phyloP scores from a whole-genome alignment of 2,329 filamentous ascomycete genomes.

The Dactylella cylindrospora region DNA sequence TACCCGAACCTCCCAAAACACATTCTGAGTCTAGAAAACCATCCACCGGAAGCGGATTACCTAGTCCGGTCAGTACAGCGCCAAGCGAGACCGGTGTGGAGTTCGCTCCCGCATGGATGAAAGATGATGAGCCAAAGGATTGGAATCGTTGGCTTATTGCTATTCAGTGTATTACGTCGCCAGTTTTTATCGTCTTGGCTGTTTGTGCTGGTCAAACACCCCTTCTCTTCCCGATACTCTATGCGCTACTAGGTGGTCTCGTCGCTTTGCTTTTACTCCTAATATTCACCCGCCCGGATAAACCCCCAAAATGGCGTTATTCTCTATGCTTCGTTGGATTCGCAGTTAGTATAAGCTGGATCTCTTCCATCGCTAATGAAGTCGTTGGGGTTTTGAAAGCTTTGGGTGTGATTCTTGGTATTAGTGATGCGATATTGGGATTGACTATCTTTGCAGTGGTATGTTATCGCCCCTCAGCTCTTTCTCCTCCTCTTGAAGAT shows the following conservation, averaged over 20 bases:
- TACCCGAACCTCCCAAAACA: conserved; percentile 52
- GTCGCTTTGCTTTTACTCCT: conserved; percentile 68
- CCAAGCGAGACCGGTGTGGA: conserved; percentile 59
- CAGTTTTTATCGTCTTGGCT: conserved; percentile 76
- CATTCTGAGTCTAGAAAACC: conserved; percentile 19
- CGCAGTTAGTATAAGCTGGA: conserved; percentile 89
- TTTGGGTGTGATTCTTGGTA: conserved; percentile 84
- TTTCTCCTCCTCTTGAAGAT: background rate
- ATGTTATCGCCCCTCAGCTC: conserved; percentile 1
- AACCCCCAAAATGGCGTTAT: conserved; percentile 71
- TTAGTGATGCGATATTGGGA: conserved; percentile 91
- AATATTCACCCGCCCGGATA: conserved; percentile 66
- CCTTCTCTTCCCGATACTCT: conserved; percentile 62
- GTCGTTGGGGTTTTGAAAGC: conserved; percentile 94
- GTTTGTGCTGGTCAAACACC: conserved; percentile 65
- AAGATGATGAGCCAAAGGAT: conserved; percentile 56
- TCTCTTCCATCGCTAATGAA: conserved; percentile 90
- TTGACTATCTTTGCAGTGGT: conserved; percentile 88
- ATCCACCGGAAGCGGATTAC: conserved; percentile 50
- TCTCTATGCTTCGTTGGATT: conserved; percentile 88
- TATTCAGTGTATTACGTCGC: conserved; percentile 82
- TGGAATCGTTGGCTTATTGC: conserved; percentile 93
- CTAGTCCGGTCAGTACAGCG: conserved; percentile 54
- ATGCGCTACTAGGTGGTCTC: conserved; percentile 69
- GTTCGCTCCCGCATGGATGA: conserved; percentile 51